Percentiles rank a stretch among this genome's conserved stretches.
Conservation (phyloP, 352 stramenopile genomes). For the Pythium rishiriense region DNA sequence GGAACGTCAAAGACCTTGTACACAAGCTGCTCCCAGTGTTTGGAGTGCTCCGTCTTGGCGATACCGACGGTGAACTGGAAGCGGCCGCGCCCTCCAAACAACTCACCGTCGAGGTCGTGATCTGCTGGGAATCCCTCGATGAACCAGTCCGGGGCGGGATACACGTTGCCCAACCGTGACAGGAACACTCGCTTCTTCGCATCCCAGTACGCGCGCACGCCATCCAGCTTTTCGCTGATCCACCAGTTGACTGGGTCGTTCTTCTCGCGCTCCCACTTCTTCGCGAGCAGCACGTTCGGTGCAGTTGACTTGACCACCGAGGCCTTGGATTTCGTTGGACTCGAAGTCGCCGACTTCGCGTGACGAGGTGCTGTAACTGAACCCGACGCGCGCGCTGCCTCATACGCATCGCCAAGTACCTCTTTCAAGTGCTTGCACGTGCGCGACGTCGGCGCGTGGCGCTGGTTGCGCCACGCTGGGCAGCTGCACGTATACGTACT, state of each 20-base stretch:
- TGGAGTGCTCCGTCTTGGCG: constrained; percentile 55
- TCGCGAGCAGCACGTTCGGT: constrained; percentile 54
- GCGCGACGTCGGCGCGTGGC: constrained; percentile 38
- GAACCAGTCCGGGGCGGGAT: constrained; percentile 64
- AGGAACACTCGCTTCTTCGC: constrained; percentile 52
- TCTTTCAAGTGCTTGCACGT: constrained; percentile 72
- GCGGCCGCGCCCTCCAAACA: constrained; percentile 57
- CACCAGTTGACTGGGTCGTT: constrained; percentile 60
- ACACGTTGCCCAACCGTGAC: constrained; percentile 63
- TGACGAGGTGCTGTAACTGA: constrained; percentile 26
- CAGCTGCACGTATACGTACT: constrained; percentile 63
- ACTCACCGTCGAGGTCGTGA: constrained; percentile 67
- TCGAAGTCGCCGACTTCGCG: neutral
- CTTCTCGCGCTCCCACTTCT: constrained; percentile 71
- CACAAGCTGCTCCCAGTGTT: constrained; percentile 55
- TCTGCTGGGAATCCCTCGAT: constrained; percentile 47
- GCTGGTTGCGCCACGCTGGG: constrained; percentile 68
- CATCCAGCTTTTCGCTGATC: constrained; percentile 81
- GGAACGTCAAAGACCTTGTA: constrained; percentile 76
- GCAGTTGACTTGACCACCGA: constrained; percentile 35
- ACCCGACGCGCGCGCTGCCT: constrained; percentile 30
- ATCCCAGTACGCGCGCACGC: constrained; percentile 67
- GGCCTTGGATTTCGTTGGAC: constrained; percentile 3
- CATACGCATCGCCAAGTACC: constrained; percentile 51
- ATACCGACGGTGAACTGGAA: constrained; percentile 75